Conservation (phyloP, 805 yeast species). For the Ogataea nitratoaversa region DNA sequence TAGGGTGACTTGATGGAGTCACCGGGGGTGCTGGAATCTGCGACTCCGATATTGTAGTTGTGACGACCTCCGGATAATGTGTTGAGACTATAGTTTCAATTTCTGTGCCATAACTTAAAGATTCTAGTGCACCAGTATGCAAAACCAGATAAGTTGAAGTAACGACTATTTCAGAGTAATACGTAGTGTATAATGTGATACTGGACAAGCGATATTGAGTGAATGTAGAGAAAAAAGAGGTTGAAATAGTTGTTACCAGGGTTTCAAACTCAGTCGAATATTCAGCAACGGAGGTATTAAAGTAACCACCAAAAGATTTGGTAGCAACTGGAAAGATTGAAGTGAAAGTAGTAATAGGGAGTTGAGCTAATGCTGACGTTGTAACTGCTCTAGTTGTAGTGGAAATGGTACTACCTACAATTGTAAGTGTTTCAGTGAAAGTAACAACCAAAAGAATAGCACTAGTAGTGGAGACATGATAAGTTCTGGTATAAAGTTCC, state of each 20-base stretch:
- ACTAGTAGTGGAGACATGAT: slow-evolving; percentile 13
- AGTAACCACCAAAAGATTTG: slow-evolving; percentile 11
- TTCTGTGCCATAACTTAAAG: slow-evolving; percentile 10
- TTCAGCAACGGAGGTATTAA: slow-evolving; percentile 4
- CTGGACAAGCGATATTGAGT: neutral
- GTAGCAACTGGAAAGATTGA: slow-evolving; percentile 8
- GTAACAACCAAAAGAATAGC: slow-evolving; percentile 19
- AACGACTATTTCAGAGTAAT: slow-evolving; percentile 2
- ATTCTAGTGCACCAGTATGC: slow-evolving; percentile 7
- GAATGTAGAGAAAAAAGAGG: slow-evolving; percentile 2
- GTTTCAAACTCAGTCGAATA: slow-evolving; percentile 1
- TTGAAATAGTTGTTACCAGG: neutral
- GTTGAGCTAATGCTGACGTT: slow-evolving; percentile 5
- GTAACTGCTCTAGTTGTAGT: slow-evolving; percentile 4
- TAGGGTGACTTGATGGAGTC: neutral
- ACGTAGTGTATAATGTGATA: slow-evolving; percentile 6
- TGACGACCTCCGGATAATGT: slow-evolving; percentile 9
- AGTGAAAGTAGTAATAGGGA: slow-evolving; percentile 11
- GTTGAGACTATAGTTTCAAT: slow-evolving; percentile 12
- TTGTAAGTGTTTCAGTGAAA: slow-evolving; percentile 10
- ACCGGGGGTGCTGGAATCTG: neutral
- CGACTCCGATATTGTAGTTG: slow-evolving; percentile 6
- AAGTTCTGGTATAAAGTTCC: slow-evolving; percentile 10
- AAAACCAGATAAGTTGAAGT: slow-evolving; percentile 14
- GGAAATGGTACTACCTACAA: slow-evolving; percentile 5